phyloP scores from a whole-genome alignment of 2,329 filamentous ascomycete genomes.

The Fusarium praegraminearum region DNA sequence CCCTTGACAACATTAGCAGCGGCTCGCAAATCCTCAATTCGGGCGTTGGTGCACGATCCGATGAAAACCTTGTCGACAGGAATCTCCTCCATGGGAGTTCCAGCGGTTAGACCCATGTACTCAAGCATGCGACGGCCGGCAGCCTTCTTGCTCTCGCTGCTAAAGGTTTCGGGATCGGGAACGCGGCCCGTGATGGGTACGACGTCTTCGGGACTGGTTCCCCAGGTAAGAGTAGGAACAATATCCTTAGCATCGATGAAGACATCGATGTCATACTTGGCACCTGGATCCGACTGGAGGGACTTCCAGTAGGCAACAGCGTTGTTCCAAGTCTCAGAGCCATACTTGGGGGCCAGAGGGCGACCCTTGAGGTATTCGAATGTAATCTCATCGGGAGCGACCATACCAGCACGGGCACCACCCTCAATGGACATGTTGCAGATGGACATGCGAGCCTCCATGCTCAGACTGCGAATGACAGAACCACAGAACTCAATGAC shows the following conservation, averaged over 20 bases:
- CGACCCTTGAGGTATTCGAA: conserved; percentile 95
- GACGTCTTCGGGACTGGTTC: conserved; percentile 95
- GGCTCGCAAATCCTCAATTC: conserved; percentile 93
- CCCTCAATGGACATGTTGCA: conserved; percentile 99
- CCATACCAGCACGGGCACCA: conserved; percentile 95
- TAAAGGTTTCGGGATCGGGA: conserved; percentile 88
- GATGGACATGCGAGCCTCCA: conserved; percentile 99
- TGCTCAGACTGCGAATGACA: conserved; percentile 87
- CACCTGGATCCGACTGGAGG: conserved; percentile 86
- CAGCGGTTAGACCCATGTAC: conserved; percentile 93
- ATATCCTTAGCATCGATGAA: conserved; percentile 95
- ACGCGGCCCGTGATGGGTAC: conserved; percentile 94
- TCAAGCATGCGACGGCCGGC: conserved; percentile 85
- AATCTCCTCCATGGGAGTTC: conserved; percentile 93
- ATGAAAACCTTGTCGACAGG: conserved; percentile 96
- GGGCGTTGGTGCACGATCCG: conserved; percentile 95
- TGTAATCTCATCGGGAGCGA: conserved; percentile 92
- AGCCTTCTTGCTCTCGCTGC: conserved; percentile 81
- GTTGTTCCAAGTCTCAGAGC: conserved; percentile 89
- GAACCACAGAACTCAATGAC: conserved; percentile 99
- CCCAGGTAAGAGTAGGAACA: conserved; percentile 93
- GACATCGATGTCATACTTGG: conserved; percentile 90
- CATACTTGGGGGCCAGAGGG: conserved; percentile 86
- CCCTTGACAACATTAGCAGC: conserved; percentile 89
- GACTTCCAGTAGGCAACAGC: conserved; percentile 89